These are phyloP conservation scores for Knoxdaviesia capensis DNA, from an alignment of 2,329 filamentous ascomycete species.

Conservation along the genomic window DNA sequence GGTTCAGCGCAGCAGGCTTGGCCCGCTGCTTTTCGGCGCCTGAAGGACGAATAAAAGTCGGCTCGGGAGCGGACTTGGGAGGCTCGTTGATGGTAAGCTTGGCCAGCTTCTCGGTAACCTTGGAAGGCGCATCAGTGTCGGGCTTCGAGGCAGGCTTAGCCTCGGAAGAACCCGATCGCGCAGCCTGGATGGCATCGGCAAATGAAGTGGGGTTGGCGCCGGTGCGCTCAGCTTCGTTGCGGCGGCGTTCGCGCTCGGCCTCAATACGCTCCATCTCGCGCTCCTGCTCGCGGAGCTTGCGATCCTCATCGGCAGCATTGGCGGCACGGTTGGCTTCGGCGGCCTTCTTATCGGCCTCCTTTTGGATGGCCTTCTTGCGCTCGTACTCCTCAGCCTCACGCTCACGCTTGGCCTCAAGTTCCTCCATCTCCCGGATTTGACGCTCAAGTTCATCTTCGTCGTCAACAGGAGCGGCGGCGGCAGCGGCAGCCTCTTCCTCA, in stretches of 20 bases:
- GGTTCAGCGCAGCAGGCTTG: conserved; percentile 78
- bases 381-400: conserved; percentile 28
- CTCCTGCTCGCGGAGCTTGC: conserved; percentile 52
- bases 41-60: conserved; percentile 29
- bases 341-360: conserved; percentile 17
- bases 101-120: conserved; percentile 27
- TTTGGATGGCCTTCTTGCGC: conserved; percentile 23
- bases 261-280: conserved; percentile 53
- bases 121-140: neutral
- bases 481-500: conserved; percentile 11
- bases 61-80: conserved; percentile 22
- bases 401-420: conserved; percentile 18
- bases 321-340: conserved; percentile 22
- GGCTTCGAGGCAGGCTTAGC: neutral
- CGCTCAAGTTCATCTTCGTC: conserved; percentile 35
- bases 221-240: conserved; percentile 27
- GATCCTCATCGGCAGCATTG: conserved; percentile 35
- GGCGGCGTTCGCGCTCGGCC: conserved; percentile 44
- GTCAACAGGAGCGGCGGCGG: conserved; percentile 13
- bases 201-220: conserved; percentile 20
- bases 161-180: conserved; percentile 15
- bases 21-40: conserved; percentile 38
- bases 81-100: conserved; percentile 24
- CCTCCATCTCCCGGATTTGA: conserved; percentile 42
- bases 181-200: conserved; percentile 19